Evolutionary conservation across 768 basidiomycete species (phyloP).

Genomic region (Leccinum imitatum): DNA sequence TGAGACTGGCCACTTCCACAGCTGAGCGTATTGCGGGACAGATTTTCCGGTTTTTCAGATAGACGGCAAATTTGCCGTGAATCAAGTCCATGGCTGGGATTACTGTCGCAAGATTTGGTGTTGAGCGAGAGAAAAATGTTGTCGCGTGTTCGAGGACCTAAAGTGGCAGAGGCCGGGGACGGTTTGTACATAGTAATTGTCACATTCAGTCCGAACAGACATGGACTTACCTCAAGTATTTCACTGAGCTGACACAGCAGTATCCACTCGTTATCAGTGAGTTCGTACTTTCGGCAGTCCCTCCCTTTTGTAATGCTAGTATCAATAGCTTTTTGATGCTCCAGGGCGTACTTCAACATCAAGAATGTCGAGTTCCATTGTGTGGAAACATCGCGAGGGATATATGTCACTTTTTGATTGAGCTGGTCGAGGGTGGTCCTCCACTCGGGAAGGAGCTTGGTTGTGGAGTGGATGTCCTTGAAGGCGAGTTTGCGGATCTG

Average conservation of each 20-base stretch:
- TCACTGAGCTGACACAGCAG: neutral
- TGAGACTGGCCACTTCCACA: neutral
- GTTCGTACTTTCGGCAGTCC: neutral
- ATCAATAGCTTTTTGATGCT: neutral
- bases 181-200: neutral
- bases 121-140: neutral
- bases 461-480: neutral
- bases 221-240: neutral
- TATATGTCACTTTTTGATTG: neutral
- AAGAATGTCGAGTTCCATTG: neutral
- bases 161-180: neutral
- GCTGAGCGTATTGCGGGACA: neutral
- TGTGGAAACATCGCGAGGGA: neutral
- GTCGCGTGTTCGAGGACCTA: neutral
- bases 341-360: neutral
- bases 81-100: neutral
- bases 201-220: neutral
- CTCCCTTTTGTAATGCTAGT: neutral
- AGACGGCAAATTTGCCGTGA: neutral
- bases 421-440: neutral
- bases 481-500: neutral
- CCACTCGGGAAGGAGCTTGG: neutral
- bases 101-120: neutral
- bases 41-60: neutral
- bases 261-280: neutral